Conservation (phyloP, 108 stramenopile species). For the Asterionellopsis glacialis region DNA sequence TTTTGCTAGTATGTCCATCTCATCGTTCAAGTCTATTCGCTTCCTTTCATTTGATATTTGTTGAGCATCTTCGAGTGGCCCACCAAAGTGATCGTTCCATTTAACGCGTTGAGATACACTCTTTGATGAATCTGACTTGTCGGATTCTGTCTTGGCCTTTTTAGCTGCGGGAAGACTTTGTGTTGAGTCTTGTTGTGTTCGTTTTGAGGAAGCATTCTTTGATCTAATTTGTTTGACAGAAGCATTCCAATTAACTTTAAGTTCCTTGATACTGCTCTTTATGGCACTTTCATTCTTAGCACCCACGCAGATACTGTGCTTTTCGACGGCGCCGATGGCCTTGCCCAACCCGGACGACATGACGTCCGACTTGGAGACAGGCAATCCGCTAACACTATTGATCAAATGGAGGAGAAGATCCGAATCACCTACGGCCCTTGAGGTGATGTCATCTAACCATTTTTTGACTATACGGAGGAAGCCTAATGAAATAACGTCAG, state of each 20-base stretch:
- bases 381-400: slow-evolving; percentile 55
- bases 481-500: slow-evolving; percentile 46
- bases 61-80: slow-evolving; percentile 34
- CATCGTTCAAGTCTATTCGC: slow-evolving; percentile 56
- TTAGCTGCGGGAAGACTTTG: too few species aligned
- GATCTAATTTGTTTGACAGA: slow-evolving; percentile 61
- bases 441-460: slow-evolving; percentile 81
- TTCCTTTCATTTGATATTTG: slow-evolving; percentile 44
- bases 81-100: slow-evolving; percentile 76
- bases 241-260: slow-evolving; percentile 75
- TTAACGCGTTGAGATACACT: slow-evolving; percentile 39
- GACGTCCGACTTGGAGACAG: slow-evolving; percentile 77
- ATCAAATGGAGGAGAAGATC: slow-evolving; percentile 80
- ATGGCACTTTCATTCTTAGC: slow-evolving; percentile 69
- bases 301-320: slow-evolving; percentile 66
- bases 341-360: slow-evolving; percentile 75
- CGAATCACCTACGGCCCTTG: slow-evolving; percentile 51
- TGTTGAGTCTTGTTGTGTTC: too few species aligned
- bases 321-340: slow-evolving; percentile 69
- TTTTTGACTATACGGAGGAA: slow-evolving; percentile 51
- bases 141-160: too few species aligned
- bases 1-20: slow-evolving; percentile 71
- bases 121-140: too few species aligned
- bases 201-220: too few species aligned
- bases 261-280: slow-evolving; percentile 46